These are phyloP conservation scores for Aureobasidium melanogenum DNA, from an alignment of 2,329 filamentous ascomycete genomes.

Conservation along the genomic window DNA sequence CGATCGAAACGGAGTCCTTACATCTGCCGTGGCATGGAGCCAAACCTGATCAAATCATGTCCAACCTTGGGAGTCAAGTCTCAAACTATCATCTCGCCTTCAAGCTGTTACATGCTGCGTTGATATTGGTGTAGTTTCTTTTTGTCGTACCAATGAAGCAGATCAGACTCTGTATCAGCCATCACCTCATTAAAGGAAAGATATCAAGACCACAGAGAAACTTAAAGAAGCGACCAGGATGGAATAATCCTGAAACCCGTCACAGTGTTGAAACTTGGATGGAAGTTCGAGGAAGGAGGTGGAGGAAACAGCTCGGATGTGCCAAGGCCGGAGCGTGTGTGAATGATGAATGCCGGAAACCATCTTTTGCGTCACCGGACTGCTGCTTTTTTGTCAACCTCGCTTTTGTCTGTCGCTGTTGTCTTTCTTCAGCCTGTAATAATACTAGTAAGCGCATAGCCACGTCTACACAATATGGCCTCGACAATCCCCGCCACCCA, in stretches of 20 bases:
- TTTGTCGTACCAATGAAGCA: too few relatives aligned
- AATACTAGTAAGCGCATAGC: background rate
- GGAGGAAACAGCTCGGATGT: background rate
- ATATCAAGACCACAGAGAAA: background rate
- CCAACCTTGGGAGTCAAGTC: too few relatives aligned
- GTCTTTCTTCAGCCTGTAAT: background rate
- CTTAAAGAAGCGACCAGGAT: background rate
- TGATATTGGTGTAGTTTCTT: too few relatives aligned
- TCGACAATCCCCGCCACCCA: constrained; percentile 1
- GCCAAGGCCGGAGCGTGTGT: background rate
- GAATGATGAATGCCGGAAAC: background rate
- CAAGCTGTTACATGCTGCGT: too few relatives aligned
- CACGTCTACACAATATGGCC: constrained; percentile 2
- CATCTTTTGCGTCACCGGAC: constrained; percentile 1
- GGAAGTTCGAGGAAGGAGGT: background rate
- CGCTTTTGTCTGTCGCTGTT: background rate
- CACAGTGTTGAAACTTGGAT: background rate
- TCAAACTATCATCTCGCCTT: too few relatives aligned
- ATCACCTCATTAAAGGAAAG: too few relatives aligned
- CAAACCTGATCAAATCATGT: too few relatives aligned
- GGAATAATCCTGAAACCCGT: background rate
- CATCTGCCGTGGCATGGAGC: too few relatives aligned
- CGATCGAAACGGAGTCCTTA: too few relatives aligned
- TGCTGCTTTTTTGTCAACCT: background rate
- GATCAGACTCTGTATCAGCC: background rate